phyloP scores from a whole-genome alignment of 129 eudicot genomes.

The Flaveria bidentis region DNA sequence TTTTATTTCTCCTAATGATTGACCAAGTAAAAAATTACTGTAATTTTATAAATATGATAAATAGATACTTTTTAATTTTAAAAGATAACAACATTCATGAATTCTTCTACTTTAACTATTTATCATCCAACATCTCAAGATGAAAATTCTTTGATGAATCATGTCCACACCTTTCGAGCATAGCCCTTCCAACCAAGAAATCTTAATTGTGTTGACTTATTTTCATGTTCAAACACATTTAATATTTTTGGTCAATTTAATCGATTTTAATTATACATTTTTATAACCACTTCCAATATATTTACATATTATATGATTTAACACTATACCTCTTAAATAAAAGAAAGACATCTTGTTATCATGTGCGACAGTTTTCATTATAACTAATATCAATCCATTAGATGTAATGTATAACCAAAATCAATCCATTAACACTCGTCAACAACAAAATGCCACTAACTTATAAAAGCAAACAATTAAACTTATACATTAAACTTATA shows the following conservation, averaged over 20 bases:
- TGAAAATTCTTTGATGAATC: background rate
- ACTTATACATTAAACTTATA: constrained; percentile 26
- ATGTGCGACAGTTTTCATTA: too few relatives aligned
- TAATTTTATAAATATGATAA: background rate
- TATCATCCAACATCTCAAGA: background rate
- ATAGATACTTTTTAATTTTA: background rate
- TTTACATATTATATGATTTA: too few relatives aligned
- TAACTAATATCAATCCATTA: background rate
- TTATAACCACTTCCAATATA: too few relatives aligned
- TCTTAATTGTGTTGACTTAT: too few relatives aligned
- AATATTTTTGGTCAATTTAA: background rate
- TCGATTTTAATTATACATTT: background rate
- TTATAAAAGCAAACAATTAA: constrained; percentile 23
- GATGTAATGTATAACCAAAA: background rate
- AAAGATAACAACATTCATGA: background rate
- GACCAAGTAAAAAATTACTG: background rate
- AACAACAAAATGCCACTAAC: constrained; percentile 25
- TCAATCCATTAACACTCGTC: background rate
- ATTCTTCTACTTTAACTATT: background rate
- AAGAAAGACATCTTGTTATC: too few relatives aligned
- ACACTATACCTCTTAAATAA: too few relatives aligned
- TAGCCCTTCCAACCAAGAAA: background rate
- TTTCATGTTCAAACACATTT: background rate
- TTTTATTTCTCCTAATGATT: background rate
- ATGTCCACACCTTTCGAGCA: background rate